These are phyloP conservation scores for Lepraria neglecta DNA, from an alignment of 495 filamentous ascomycete genomes.

Conservation along the genomic window DNA sequence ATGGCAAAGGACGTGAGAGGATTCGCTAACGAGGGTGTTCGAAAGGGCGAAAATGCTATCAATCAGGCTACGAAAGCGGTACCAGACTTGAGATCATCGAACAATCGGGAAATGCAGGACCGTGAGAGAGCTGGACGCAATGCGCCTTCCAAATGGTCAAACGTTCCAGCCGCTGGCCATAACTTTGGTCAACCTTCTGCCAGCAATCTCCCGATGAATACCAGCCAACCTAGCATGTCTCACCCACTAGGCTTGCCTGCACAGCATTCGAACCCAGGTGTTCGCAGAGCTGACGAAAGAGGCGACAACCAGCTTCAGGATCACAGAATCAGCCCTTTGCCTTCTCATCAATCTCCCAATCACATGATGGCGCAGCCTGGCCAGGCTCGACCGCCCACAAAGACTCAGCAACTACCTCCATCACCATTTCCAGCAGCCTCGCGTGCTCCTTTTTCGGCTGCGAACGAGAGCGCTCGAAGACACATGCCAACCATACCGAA, in stretches of 20 bases:
- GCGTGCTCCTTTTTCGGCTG: neutral
- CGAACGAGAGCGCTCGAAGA: neutral
- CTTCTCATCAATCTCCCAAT: neutral
- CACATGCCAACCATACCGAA: neutral
- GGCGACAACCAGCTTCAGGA: neutral
- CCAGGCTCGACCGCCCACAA: neutral
- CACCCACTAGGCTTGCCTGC: neutral
- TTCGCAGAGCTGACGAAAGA: neutral
- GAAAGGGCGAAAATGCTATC: slow-evolving; percentile 4
- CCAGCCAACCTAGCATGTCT: neutral
- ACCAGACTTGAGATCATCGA: neutral
- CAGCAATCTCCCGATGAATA: neutral
- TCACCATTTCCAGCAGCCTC: neutral
- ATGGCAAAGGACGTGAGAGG: neutral
- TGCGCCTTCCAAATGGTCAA: neutral
- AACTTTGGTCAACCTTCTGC: neutral
- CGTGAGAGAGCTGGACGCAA: neutral
- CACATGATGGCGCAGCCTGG: neutral
- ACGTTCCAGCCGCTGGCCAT: neutral
- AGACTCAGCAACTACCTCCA: slow-evolving; percentile 7
- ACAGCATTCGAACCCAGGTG: neutral
- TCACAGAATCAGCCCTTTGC: neutral
- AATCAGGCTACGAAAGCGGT: neutral
- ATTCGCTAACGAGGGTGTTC: neutral
- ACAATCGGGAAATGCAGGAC: neutral